Conservation (phyloP, 139 green algal genomes). For the Bryopsis sp. region DNA sequence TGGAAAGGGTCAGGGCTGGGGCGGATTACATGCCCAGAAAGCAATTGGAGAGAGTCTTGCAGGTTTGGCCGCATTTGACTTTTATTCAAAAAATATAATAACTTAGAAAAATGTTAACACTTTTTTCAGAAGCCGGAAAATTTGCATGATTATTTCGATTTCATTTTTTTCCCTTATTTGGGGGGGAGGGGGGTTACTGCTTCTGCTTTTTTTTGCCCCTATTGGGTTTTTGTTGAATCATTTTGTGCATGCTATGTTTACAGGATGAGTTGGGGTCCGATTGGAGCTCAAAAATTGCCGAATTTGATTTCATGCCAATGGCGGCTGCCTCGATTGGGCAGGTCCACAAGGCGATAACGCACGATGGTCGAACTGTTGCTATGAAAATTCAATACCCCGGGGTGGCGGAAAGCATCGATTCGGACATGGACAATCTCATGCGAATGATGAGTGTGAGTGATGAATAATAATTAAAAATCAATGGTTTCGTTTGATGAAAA, state of each 20-base stretch:
- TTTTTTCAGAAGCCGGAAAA: too few species aligned
- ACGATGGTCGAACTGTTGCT: constrained; percentile 58
- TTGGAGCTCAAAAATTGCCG: constrained; percentile 30
- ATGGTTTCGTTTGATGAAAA: too few species aligned
- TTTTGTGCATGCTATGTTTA: too few species aligned
- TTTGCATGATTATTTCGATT: too few species aligned
- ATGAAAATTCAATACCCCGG: constrained; percentile 95
- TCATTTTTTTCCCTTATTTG: too few species aligned
- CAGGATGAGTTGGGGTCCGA: constrained; percentile 27
- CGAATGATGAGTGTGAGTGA: constrained; percentile 48
- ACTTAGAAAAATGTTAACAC: too few species aligned
- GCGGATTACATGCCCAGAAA: constrained; percentile 87
- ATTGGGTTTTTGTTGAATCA: too few species aligned
- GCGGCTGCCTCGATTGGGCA: constrained; percentile 88
- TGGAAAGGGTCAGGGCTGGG: constrained; percentile 74
- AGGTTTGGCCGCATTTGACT: too few species aligned
- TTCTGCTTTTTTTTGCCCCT: too few species aligned
- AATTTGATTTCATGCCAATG: constrained; percentile 72
- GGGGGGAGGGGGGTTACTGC: too few species aligned
- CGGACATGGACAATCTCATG: constrained; percentile 93
- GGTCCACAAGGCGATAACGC: constrained; percentile 64
- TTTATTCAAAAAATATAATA: too few species aligned
- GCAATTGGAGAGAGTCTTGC: constrained; percentile 61
- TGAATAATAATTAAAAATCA: background rate
- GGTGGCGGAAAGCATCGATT: constrained; percentile 80